phyloP scores from a whole-genome alignment of 495 filamentous ascomycete species.

The Aspergillus haitiensis region DNA sequence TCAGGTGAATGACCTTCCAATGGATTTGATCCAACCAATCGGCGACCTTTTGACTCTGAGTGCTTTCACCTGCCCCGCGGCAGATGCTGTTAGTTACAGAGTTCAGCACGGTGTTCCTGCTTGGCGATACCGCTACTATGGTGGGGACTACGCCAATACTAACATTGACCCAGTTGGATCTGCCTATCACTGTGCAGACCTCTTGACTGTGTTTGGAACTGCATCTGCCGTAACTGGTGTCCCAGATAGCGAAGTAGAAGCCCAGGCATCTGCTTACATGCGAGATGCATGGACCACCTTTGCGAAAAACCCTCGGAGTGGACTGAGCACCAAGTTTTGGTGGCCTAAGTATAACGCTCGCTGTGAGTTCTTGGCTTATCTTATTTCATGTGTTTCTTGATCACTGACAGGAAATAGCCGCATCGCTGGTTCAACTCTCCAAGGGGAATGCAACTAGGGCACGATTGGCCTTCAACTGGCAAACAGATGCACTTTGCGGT shows the following conservation, averaged over 20 bases:
- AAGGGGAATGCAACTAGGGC: slow-evolving; percentile 6
- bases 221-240: slow-evolving; percentile 13
- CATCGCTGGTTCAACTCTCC: slow-evolving; percentile 5
- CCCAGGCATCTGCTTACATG: slow-evolving; percentile 29
- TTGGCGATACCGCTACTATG: slow-evolving; percentile 49
- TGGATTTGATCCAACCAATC: slow-evolving; percentile 9
- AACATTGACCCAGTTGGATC: slow-evolving; percentile 27
- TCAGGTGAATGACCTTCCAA: slow-evolving; percentile 8
- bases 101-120: slow-evolving; percentile 26
- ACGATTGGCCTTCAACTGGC: neutral
- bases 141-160: slow-evolving; percentile 42
- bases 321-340: slow-evolving; percentile 23
- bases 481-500: slow-evolving; percentile 12
- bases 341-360: slow-evolving; percentile 8
- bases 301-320: slow-evolving; percentile 42
- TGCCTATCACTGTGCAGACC: slow-evolving; percentile 48
- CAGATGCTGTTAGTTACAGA: slow-evolving; percentile 8
- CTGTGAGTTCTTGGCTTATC: slow-evolving; percentile 1
- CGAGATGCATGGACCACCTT: slow-evolving; percentile 48
- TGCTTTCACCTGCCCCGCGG: slow-evolving; percentile 16
- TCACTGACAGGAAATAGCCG: neutral
- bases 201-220: slow-evolving; percentile 46
- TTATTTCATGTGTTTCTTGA: neutral
- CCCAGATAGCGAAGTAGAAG: slow-evolving; percentile 11
- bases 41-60: neutral